phyloP scores from a whole-genome alignment of 2,329 filamentous ascomycete genomes.

The Aspergillus chevalieri region DNA sequence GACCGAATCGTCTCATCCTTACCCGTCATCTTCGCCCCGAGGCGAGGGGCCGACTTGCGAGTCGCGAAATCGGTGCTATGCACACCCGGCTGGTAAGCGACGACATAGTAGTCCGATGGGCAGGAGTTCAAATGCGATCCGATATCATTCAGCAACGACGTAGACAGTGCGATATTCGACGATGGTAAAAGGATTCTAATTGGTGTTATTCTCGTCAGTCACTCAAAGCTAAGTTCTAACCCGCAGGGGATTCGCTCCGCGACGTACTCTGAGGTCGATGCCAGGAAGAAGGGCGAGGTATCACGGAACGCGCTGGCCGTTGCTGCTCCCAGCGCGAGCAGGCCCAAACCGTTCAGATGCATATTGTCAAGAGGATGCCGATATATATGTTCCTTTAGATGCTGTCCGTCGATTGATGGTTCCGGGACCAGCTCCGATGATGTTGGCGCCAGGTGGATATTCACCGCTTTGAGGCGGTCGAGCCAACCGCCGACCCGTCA shows the following conservation, averaged over 20 bases:
- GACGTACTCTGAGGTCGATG: constrained; percentile 75
- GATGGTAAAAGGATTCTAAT: constrained; percentile 35
- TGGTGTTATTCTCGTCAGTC: constrained; percentile 19
- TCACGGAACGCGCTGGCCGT: constrained; percentile 69
- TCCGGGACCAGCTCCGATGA: constrained; percentile 10
- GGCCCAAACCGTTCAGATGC: constrained; percentile 37
- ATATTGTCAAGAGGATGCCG: constrained; percentile 28
- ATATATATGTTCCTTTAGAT: neutral
- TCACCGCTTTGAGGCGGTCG: constrained; percentile 31
- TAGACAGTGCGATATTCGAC: constrained; percentile 39
- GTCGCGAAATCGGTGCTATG: constrained; percentile 62
- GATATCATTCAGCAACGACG: constrained; percentile 39
- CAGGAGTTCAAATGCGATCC: constrained; percentile 54
- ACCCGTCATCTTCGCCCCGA: constrained; percentile 45
- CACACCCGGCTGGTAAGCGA: constrained; percentile 71
- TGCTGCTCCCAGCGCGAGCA: constrained; percentile 50
- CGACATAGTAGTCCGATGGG: constrained; percentile 67
- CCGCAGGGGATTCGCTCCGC: neutral
- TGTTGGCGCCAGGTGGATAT: constrained; percentile 24
- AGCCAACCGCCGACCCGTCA: constrained; percentile 21
- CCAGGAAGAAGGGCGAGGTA: constrained; percentile 81
- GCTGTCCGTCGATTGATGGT: neutral
- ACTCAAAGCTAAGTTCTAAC: neutral
- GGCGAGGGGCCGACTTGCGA: constrained; percentile 48
- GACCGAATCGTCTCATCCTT: constrained; percentile 49